Evolutionary conservation across 768 basidiomycete species (phyloP).

Genomic region (Vishniacozyma victoriae): DNA sequence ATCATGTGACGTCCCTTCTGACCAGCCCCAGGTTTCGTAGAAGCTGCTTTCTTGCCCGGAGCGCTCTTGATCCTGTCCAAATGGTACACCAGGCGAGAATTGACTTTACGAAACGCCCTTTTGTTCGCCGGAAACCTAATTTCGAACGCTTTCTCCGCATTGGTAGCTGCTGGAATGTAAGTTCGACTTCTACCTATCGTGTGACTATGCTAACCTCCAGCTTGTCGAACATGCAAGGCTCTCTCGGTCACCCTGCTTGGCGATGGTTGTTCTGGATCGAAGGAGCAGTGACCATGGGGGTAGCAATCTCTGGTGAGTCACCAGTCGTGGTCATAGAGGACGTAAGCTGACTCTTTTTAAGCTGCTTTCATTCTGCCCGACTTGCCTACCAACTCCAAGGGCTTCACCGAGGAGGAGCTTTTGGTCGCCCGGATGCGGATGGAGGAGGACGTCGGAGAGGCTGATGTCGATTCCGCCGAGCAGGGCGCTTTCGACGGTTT

Average conservation of each 20-base stretch:
- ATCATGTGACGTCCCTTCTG: too few relatives aligned
- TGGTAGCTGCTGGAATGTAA: conserved; percentile 75
- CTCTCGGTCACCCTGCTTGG: conserved; percentile 64
- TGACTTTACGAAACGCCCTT: conserved; percentile 35
- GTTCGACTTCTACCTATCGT: too few relatives aligned
- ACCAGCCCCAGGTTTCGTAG: too few relatives aligned
- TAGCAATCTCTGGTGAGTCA: conserved; percentile 69
- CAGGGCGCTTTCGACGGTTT: conserved; percentile 51
- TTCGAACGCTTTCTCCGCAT: conserved; percentile 73
- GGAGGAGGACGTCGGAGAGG: conserved; percentile 49
- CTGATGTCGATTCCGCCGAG: conserved; percentile 52
- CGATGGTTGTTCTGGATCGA: conserved; percentile 69
- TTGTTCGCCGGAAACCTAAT: conserved; percentile 54
- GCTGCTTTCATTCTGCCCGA: conserved; percentile 54
- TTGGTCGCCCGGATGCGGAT: conserved; percentile 39
- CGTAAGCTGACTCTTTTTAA: background rate
- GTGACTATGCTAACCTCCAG: too few relatives aligned
- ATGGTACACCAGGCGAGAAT: conserved; percentile 40
- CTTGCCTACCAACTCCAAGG: conserved; percentile 39
- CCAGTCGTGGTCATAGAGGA: too few relatives aligned
- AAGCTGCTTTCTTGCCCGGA: conserved; percentile 42
- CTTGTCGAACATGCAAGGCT: conserved; percentile 63
- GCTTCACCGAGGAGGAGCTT: conserved; percentile 41
- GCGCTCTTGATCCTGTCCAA: conserved; percentile 39
- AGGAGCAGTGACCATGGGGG: conserved; percentile 60